phyloP scores from a whole-genome alignment of 2,329 filamentous ascomycete species.

The Neoascochyta sp. region DNA sequence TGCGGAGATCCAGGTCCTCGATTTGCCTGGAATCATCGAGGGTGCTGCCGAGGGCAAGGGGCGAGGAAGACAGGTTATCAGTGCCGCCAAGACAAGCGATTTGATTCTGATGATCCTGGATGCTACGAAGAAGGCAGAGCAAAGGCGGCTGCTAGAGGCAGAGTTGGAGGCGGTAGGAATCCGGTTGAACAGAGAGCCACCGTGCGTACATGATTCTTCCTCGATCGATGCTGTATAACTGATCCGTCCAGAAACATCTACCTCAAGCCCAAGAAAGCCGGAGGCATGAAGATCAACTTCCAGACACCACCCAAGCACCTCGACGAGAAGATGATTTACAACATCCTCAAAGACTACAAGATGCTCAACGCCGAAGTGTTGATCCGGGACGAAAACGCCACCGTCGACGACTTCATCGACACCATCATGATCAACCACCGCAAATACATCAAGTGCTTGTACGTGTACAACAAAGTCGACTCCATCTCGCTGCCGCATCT shows the following conservation, averaged over 20 bases:
- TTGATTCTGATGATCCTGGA: constrained; percentile 95
- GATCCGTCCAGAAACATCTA: constrained; percentile 74
- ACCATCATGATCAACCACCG: constrained; percentile 99
- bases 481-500: constrained; percentile 89
- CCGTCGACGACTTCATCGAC: constrained; percentile 97
- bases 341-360: constrained; percentile 97
- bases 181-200: constrained; percentile 82
- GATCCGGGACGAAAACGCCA: constrained; percentile 85
- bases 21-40: constrained; percentile 97
- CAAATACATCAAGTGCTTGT: constrained; percentile 91
- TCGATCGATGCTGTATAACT: constrained; percentile 1
- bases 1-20: constrained; percentile 95
- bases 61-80: constrained; percentile 91
- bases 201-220: constrained; percentile 53
- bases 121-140: constrained; percentile 93
- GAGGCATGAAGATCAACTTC: constrained; percentile 99
- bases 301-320: constrained; percentile 81
- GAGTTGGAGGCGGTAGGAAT: constrained; percentile 96
- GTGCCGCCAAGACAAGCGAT: constrained; percentile 96
- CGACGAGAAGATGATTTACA: constrained; percentile 97
- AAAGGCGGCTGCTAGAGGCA: constrained; percentile 81
- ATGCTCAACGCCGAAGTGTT: constrained; percentile 97
- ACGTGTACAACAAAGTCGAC: constrained; percentile 99
- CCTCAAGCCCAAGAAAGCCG: constrained; percentile 90
- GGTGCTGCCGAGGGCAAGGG: constrained; percentile 95